phyloP scores from a whole-genome alignment of 495 filamentous ascomycete genomes.

The Podospora comata region DNA sequence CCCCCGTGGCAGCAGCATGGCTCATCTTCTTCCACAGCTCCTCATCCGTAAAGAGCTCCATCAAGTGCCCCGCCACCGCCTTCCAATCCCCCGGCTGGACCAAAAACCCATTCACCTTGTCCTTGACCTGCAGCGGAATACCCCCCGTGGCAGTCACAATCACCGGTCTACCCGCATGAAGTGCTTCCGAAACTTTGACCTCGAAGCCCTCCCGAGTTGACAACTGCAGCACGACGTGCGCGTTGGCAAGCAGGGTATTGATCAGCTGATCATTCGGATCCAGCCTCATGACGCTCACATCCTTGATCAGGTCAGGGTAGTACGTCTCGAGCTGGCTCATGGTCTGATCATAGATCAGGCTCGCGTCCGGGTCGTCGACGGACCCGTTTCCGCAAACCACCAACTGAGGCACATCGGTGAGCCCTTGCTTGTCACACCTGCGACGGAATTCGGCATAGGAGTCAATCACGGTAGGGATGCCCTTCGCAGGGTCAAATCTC shows the following conservation, averaged over 20 bases:
- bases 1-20: slow-evolving; percentile 59
- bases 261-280: slow-evolving; percentile 77
- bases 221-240: slow-evolving; percentile 72
- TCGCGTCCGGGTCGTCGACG: slow-evolving; percentile 81
- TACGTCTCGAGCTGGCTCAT: slow-evolving; percentile 61
- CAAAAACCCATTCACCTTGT: slow-evolving; percentile 72
- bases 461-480: slow-evolving; percentile 75
- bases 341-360: slow-evolving; percentile 67
- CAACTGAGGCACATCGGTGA: slow-evolving; percentile 63
- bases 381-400: slow-evolving; percentile 76
- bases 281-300: slow-evolving; percentile 74
- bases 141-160: slow-evolving; percentile 78
- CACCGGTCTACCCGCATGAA: slow-evolving; percentile 80
- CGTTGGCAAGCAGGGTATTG: slow-evolving; percentile 73
- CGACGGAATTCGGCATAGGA: slow-evolving; percentile 72
- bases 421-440: slow-evolving; percentile 46
- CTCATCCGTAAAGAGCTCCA: slow-evolving; percentile 65
- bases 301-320: slow-evolving; percentile 48
- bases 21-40: slow-evolving; percentile 64
- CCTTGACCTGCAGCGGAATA: slow-evolving; percentile 75
- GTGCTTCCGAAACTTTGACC: slow-evolving; percentile 83
- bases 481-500: slow-evolving; percentile 85
- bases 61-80: slow-evolving; percentile 67
- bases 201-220: slow-evolving; percentile 86
- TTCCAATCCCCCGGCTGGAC: slow-evolving; percentile 70